Conservation (phyloP, 73 alveolate species). For the Paramecium bursaria region DNA sequence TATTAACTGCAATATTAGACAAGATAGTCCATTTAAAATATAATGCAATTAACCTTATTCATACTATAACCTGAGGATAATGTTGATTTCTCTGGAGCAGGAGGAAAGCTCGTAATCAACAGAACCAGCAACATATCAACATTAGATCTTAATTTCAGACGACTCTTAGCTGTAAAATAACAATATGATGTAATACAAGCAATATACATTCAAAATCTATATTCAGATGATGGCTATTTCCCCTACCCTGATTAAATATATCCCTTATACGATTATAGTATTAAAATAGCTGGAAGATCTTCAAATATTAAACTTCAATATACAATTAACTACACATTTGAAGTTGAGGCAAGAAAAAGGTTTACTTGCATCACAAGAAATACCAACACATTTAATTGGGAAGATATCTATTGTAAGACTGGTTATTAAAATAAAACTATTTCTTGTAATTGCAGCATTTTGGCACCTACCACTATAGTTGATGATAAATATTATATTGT, state of each 20-base stretch:
- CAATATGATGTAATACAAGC: not conserved
- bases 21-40: not conserved
- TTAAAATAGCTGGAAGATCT: not conserved
- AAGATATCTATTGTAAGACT: not conserved
- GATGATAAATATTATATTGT: not conserved
- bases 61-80: not conserved
- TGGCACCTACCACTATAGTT: conserved; percentile 8
- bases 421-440: not conserved
- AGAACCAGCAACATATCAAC: conserved; percentile 17
- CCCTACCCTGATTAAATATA: conserved; percentile 1
- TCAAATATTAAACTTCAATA: not conserved
- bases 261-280: not conserved
- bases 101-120: not conserved
- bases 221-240: conserved; percentile 3
- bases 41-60: not conserved
- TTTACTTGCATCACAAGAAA: not conserved
- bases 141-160: not conserved
- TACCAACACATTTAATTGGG: conserved; percentile 4
- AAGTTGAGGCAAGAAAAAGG: not conserved
- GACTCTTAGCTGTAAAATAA: too few species aligned
- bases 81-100: not conserved
- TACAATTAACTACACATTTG: not conserved
- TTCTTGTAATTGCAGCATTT: not conserved
- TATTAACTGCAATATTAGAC: too few species aligned
- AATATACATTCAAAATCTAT: not conserved